A percentile compares a stretch with the other conserved stretches of the same genome.
Conservation (phyloP, 2,329 filamentous ascomycete genomes). For the Colletotrichum truncatum region DNA sequence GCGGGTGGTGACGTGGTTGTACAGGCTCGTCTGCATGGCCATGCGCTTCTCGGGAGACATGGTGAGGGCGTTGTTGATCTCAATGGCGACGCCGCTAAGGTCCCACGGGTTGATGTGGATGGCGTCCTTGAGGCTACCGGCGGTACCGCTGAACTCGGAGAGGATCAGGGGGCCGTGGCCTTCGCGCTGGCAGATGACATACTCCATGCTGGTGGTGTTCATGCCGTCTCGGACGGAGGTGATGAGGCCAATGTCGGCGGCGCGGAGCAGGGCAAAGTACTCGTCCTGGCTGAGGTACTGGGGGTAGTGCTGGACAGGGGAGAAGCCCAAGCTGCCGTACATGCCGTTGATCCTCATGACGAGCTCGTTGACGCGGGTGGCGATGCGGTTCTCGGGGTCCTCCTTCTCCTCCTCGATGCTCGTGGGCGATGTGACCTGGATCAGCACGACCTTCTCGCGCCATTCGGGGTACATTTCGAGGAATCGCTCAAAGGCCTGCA, state of each 20-base stretch:
- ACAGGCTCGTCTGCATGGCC: slow-evolving; percentile 78
- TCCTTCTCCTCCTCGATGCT: slow-evolving; percentile 82
- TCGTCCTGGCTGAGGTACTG: slow-evolving; percentile 91
- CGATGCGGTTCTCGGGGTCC: slow-evolving; percentile 76
- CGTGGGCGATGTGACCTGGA: slow-evolving; percentile 93
- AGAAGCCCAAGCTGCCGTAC: slow-evolving; percentile 88
- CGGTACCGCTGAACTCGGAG: slow-evolving; percentile 96
- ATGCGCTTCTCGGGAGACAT: slow-evolving; percentile 75
- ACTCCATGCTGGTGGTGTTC: slow-evolving; percentile 97
- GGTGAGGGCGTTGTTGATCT: slow-evolving; percentile 82
- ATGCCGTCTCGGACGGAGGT: slow-evolving; percentile 96
- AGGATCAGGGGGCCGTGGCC: slow-evolving; percentile 89
- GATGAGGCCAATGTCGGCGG: slow-evolving; percentile 91
- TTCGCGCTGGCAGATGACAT: slow-evolving; percentile 90
- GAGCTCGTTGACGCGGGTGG: slow-evolving; percentile 88
- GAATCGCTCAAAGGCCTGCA: slow-evolving; percentile 94
- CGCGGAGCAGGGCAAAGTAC: slow-evolving; percentile 92
- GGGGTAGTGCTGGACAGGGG: slow-evolving; percentile 93
- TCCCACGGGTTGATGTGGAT: slow-evolving; percentile 99
- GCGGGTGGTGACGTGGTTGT: slow-evolving; percentile 84
- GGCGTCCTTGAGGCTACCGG: slow-evolving; percentile 83
- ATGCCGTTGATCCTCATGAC: slow-evolving; percentile 91
- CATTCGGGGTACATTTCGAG: slow-evolving; percentile 91
- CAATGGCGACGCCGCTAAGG: slow-evolving; percentile 81
- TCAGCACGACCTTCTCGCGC: slow-evolving; percentile 90